A percentile compares a stretch with the other conserved stretches of the same genome.
phyloP scores from a whole-genome alignment of 2,329 filamentous ascomycete species.

The Cryphonectria radicalis region DNA sequence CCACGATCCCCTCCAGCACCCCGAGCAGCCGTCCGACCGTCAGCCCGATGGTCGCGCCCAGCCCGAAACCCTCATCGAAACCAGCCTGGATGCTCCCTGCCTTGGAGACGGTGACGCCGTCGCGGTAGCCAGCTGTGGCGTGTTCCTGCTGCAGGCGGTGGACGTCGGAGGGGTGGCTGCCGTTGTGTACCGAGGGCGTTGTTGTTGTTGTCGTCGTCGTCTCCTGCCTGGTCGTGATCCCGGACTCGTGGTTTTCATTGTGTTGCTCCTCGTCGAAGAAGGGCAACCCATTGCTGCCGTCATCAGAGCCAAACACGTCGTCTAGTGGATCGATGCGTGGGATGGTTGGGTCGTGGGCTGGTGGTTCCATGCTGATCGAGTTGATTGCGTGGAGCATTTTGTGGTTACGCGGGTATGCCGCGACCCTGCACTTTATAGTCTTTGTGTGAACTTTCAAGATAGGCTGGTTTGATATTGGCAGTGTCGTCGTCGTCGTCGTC shows the following conservation, averaged over 20 bases:
- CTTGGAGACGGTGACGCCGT: slow-evolving; percentile 81
- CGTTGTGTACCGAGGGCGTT: background rate
- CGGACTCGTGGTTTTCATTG: background rate
- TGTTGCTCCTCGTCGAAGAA: background rate
- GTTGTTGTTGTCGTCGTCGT: background rate
- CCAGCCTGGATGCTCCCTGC: slow-evolving; percentile 77
- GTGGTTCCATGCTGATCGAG: slow-evolving; percentile 18
- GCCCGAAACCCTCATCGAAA: slow-evolving; percentile 87
- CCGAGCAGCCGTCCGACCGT: slow-evolving; percentile 77
- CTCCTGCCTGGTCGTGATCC: background rate
- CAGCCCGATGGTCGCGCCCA: slow-evolving; percentile 81
- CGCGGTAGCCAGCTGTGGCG: slow-evolving; percentile 85
- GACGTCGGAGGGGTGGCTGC: slow-evolving; percentile 64
- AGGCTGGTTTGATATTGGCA: background rate
- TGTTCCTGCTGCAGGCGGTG: slow-evolving; percentile 76
- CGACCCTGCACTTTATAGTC: background rate
- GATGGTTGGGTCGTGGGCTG: slow-evolving; percentile 9
- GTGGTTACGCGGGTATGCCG: background rate
- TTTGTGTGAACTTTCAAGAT: background rate
- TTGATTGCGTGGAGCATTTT: slow-evolving; percentile 28
- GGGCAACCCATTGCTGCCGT: background rate
- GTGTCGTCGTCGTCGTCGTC: too few species aligned
- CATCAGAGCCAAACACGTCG: slow-evolving; percentile 29
- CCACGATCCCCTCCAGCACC: slow-evolving; percentile 71
- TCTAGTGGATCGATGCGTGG: slow-evolving; percentile 23